Evolutionary conservation across 140 eudicot genomes (phyloP).

Genomic region (Oenanthe javanica): DNA sequence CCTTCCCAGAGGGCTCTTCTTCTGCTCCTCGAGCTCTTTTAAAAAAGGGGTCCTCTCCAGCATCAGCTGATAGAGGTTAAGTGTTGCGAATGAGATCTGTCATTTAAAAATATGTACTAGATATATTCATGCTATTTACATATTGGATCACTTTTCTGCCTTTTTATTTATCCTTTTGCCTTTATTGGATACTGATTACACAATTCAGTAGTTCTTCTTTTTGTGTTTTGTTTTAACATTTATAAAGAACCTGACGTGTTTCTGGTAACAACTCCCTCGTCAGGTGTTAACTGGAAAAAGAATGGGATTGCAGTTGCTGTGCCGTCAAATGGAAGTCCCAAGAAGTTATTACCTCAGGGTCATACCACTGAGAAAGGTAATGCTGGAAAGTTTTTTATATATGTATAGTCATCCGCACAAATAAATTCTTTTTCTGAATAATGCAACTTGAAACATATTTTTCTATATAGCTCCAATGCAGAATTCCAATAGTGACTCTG

Average conservation of each 20-base stretch:
- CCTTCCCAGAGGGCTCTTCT: conserved; percentile 19
- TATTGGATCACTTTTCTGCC: too few relatives aligned
- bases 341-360: not conserved
- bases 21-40: conserved; percentile 40
- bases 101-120: too few relatives aligned
- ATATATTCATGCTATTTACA: too few relatives aligned
- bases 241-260: not conserved
- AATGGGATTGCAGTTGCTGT: not conserved
- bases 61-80: too few relatives aligned
- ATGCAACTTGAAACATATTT: not conserved
- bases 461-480: not conserved
- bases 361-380: not conserved
- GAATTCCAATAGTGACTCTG: not conserved
- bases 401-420: not conserved
- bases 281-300: not conserved
- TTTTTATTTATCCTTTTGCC: not conserved
- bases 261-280: not conserved
- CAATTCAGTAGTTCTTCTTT: not conserved
- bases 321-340: conserved; percentile 4
- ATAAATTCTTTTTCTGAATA: not conserved
- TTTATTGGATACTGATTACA: not conserved
- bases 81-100: too few relatives aligned
- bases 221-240: not conserved
- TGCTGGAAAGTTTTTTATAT: not conserved
- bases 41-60: conserved; percentile 38